A percentile compares a stretch with the other conserved stretches of the same genome.
These are phyloP conservation scores for Trichoderma parareesei DNA, from an alignment of 495 filamentous ascomycete genomes.

Conservation along the genomic window DNA sequence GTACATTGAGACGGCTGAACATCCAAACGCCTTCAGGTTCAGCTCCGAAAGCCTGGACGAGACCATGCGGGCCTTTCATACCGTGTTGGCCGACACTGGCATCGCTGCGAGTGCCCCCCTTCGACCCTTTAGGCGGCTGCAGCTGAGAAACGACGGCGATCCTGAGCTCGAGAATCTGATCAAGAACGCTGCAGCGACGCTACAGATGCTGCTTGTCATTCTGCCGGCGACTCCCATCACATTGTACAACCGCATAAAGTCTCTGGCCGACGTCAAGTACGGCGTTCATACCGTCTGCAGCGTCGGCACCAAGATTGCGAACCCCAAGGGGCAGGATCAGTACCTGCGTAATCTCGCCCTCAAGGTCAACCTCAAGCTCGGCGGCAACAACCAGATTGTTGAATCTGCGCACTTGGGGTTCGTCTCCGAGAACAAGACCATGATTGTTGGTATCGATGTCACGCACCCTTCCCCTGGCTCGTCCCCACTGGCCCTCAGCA, in stretches of 20 bases:
- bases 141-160: background rate
- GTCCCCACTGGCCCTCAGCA: conserved; percentile 41
- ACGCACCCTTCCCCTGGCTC: conserved; percentile 58
- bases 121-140: background rate
- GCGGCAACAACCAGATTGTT: conserved; percentile 67
- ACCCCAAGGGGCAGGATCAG: conserved; percentile 25
- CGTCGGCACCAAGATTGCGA: conserved; percentile 43
- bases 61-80: background rate
- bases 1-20: background rate
- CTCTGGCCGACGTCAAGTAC: conserved; percentile 45
- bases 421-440: conserved; percentile 49
- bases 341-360: conserved; percentile 69
- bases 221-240: conserved; percentile 39
- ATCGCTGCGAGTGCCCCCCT: background rate
- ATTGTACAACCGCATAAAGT: conserved; percentile 58
- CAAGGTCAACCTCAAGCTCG: conserved; percentile 82
- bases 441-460: conserved; percentile 74
- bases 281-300: conserved; percentile 56
- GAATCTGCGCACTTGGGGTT: conserved; percentile 35
- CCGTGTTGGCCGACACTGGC: background rate
- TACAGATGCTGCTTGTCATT: conserved; percentile 47
- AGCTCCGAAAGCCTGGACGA: background rate
- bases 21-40: background rate
- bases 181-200: conserved; percentile 16
- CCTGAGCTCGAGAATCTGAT: conserved; percentile 13